phyloP scores from a whole-genome alignment of 768 basidiomycete genomes.

The Agrocybe praecox region DNA sequence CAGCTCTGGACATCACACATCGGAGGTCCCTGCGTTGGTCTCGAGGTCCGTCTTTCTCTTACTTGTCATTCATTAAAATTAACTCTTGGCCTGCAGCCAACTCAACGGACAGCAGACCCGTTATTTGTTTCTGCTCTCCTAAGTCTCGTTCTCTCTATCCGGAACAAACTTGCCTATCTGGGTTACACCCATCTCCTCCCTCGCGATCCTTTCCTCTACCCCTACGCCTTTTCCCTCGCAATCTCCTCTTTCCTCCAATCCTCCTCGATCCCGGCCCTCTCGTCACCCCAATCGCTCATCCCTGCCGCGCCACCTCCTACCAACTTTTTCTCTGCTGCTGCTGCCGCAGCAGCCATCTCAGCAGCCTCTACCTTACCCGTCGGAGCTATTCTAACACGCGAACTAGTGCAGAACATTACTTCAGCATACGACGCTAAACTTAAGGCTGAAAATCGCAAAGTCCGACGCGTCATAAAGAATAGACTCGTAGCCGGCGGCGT shows the following conservation, averaged over 20 bases:
- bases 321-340: conserved; percentile 15
- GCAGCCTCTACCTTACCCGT: conserved; percentile 15
- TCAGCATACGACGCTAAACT: conserved; percentile 49
- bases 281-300: conserved; percentile 19
- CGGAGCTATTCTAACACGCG: conserved; percentile 39
- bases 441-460: conserved; percentile 54
- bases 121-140: conserved; percentile 69
- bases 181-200: conserved; percentile 49
- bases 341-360: conserved; percentile 13
- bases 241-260: conserved; percentile 41
- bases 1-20: conserved; percentile 67
- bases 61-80: conserved; percentile 1
- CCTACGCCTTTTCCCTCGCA: conserved; percentile 54
- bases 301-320: conserved; percentile 19
- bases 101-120: conserved; percentile 76
- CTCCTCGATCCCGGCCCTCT: conserved; percentile 16
- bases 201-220: conserved; percentile 81
- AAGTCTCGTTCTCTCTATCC: conserved; percentile 63
- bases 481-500: conserved; percentile 51
- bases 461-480: conserved; percentile 62
- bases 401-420: conserved; percentile 49
- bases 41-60: conserved; percentile 50
- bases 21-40: conserved; percentile 59
- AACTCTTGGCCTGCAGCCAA: conserved; percentile 44
- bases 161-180: conserved; percentile 70